phyloP scores from a whole-genome alignment of 352 stramenopile species.

The Elongisporangium anandrum region DNA sequence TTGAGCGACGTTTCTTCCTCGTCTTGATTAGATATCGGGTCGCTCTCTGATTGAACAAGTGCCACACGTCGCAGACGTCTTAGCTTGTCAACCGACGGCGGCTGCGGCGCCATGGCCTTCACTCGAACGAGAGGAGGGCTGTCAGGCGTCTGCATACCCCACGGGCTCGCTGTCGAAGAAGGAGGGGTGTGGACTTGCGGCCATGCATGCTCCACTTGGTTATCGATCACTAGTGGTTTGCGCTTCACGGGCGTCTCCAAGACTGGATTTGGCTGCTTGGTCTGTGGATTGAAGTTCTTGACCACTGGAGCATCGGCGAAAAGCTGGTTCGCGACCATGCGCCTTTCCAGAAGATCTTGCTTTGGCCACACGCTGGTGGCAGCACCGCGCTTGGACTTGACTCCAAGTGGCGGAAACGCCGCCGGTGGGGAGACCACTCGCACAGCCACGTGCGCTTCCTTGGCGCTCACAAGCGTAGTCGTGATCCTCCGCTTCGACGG shows the following conservation, averaged over 20 bases:
- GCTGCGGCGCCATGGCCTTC: constrained; percentile 8
- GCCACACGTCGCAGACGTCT: constrained; percentile 9
- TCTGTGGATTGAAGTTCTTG: neutral
- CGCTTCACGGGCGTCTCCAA: neutral
- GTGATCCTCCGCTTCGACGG: constrained; percentile 40
- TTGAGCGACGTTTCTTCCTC: neutral
- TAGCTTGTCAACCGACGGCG: constrained; percentile 6
- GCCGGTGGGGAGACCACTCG: constrained; percentile 22
- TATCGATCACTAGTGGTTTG: neutral
- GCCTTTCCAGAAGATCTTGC: constrained; percentile 37
- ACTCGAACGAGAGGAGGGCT: constrained; percentile 6
- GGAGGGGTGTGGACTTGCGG: neutral
- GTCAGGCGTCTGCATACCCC: neutral
- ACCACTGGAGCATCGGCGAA: neutral
- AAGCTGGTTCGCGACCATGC: constrained; percentile 19
- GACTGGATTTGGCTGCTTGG: neutral
- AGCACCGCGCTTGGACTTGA: constrained; percentile 3
- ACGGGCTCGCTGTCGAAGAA: neutral
- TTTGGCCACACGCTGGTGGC: constrained; percentile 29
- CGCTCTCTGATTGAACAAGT: constrained; percentile 1
- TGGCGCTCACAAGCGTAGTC: constrained; percentile 34
- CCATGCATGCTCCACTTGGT: constrained; percentile 6
- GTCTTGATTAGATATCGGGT: constrained; percentile 5
- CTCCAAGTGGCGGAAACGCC: constrained; percentile 21
- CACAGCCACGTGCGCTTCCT: constrained; percentile 17